Conservation (phyloP, 1,284 basidiomycete species). For the Testicularia cyperi region DNA sequence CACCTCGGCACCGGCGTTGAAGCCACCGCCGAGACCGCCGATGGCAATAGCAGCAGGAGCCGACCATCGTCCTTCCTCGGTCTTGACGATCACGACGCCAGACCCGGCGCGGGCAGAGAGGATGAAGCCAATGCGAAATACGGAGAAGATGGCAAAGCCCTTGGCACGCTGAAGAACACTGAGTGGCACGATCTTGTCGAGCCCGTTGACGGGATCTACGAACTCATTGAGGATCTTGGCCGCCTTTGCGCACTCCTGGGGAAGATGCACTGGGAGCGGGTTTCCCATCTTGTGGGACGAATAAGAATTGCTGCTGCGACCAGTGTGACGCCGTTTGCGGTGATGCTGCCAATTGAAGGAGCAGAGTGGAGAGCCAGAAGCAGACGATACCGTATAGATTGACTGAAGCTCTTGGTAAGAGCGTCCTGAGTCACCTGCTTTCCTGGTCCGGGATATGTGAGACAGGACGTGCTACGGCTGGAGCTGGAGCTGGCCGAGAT, state of each 20-base stretch:
- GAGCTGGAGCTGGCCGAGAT: too few relatives aligned
- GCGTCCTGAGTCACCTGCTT: too few relatives aligned
- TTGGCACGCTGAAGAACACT: slow-evolving; percentile 69
- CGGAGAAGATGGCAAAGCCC: slow-evolving; percentile 72
- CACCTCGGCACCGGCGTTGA: slow-evolving; percentile 79
- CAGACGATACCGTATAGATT: too few relatives aligned
- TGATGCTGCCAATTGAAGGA: too few relatives aligned
- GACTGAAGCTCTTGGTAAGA: too few relatives aligned
- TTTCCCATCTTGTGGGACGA: slow-evolving; percentile 52
- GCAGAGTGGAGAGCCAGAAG: too few relatives aligned
- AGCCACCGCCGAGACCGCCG: slow-evolving; percentile 76
- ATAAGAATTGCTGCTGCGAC: too few relatives aligned
- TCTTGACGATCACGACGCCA: slow-evolving; percentile 84
- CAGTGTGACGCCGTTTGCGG: too few relatives aligned
- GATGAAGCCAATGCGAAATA: slow-evolving; percentile 65
- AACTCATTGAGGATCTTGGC: slow-evolving; percentile 58
- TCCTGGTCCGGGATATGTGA: too few relatives aligned
- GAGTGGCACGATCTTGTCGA: slow-evolving; percentile 55
- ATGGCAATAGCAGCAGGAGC: slow-evolving; percentile 92
- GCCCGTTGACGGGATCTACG: slow-evolving; percentile 49
- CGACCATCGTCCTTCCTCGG: slow-evolving; percentile 86
- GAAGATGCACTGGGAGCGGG: slow-evolving; percentile 61
- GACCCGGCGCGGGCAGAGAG: slow-evolving; percentile 73
- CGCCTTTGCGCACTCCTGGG: slow-evolving; percentile 66
- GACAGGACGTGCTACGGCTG: too few relatives aligned